Percentiles rank a stretch among this genome's conserved stretches.
These are phyloP conservation scores for Ophiosphaerella korrae DNA, from an alignment of 2,329 filamentous ascomycete genomes.

Conservation along the genomic window DNA sequence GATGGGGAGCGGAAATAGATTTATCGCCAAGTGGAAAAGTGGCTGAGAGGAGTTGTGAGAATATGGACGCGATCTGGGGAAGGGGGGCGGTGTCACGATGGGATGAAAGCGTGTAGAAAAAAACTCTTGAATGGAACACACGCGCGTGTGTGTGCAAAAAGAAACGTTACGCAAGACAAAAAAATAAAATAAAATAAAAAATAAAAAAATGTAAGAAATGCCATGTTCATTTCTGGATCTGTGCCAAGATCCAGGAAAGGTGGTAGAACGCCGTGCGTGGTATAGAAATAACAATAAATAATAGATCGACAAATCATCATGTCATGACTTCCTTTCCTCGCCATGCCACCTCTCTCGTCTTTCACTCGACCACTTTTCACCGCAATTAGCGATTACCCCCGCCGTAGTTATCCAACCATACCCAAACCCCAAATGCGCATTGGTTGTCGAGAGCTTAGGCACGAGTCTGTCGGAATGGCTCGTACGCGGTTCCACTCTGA, in stretches of 20 bases:
- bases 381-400: constrained; percentile 1
- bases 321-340: constrained; percentile 1
- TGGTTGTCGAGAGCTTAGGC: constrained; percentile 16
- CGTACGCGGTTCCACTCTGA: constrained; percentile 44
- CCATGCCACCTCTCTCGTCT: neutral
- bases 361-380: neutral
- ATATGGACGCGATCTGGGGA: no score
- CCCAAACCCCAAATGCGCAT: neutral
- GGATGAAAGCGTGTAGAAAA: no score
- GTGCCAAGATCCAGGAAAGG: neutral
- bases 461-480: constrained; percentile 49
- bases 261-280: neutral
- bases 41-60: no score
- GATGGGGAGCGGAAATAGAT: no score
- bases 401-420: neutral
- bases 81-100: no score
- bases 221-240: no score
- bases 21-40: no score
- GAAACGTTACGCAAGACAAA: no score
- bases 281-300: neutral
- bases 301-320: constrained; percentile 1
- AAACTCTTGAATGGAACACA: no score
- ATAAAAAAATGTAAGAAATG: no score
- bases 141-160: no score
- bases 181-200: no score